phyloP scores from a whole-genome alignment of 108 stramenopile genomes.

The Epipyxis sp. region DNA sequence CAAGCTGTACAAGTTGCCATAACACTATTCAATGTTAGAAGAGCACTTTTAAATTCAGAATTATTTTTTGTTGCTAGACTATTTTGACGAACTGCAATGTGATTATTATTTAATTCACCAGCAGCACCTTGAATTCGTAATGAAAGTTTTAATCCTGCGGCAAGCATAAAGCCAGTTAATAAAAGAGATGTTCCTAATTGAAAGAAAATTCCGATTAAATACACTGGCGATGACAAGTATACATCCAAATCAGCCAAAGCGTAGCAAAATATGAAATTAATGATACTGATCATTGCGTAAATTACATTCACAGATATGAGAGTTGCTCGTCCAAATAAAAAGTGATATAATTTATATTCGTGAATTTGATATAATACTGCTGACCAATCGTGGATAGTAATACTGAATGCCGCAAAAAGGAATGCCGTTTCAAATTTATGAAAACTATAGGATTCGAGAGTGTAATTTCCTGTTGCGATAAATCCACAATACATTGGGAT shows the following conservation, averaged over 20 bases:
- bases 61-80: not conserved
- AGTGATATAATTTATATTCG: not conserved
- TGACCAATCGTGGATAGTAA: constrained; percentile 7
- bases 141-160: not conserved
- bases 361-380: constrained; percentile 2
- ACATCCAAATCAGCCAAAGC: not conserved
- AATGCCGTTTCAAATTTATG: constrained; percentile 9
- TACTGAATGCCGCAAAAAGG: constrained; percentile 1
- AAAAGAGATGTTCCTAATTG: not conserved
- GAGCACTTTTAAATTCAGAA: not conserved
- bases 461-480: not conserved
- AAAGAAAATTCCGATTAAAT: not conserved
- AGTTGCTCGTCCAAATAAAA: not conserved
- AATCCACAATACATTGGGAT: constrained; percentile 15
- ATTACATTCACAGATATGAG: not conserved
- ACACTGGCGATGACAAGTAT: not conserved
- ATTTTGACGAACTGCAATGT: too few relatives aligned
- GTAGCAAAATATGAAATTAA: not conserved
- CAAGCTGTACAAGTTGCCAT: constrained; percentile 22
- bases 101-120: not conserved
- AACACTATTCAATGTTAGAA: not conserved
- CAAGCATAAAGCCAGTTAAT: not conserved
- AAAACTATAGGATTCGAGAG: not conserved
- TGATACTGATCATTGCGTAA: not conserved
- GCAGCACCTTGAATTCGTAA: constrained; percentile 9